These are phyloP conservation scores for Wakefieldia striispora DNA, from an alignment of 768 basidiomycete genomes.

Conservation along the genomic window DNA sequence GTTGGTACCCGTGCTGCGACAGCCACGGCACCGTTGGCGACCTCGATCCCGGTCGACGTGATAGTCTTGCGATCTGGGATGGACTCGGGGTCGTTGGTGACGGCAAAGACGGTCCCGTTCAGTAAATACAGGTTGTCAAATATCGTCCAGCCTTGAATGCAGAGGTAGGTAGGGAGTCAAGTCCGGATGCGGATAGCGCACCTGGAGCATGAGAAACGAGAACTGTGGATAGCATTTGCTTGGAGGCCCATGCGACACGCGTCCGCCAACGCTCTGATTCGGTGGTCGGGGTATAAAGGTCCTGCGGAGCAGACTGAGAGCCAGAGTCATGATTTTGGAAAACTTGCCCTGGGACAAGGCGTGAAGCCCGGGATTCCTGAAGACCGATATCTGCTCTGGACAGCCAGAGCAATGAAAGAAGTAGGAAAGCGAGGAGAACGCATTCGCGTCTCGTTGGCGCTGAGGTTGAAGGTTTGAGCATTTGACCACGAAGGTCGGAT, in stretches of 20 bases:
- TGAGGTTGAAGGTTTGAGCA: slow-evolving; percentile 25
- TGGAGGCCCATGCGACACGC: slow-evolving; percentile 39
- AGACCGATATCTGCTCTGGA: slow-evolving; percentile 23
- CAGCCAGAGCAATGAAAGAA: slow-evolving; percentile 48
- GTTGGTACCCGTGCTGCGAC: slow-evolving; percentile 65
- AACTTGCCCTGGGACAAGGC: slow-evolving; percentile 5
- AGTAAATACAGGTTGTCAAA: slow-evolving; percentile 79
- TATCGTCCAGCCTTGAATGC: slow-evolving; percentile 77
- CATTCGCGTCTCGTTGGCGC: slow-evolving; percentile 57
- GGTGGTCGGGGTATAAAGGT: slow-evolving; percentile 6
- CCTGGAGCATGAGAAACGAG: slow-evolving; percentile 78
- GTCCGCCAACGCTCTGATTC: slow-evolving; percentile 29
- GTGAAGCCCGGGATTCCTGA: slow-evolving; percentile 1
- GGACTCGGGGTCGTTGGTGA: slow-evolving; percentile 64
- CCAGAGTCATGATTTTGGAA: neutral
- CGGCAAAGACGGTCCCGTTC: slow-evolving; percentile 81
- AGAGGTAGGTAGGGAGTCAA: neutral
- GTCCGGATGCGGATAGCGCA: slow-evolving; percentile 19
- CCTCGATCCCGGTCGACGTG: slow-evolving; percentile 63
- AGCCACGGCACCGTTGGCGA: slow-evolving; percentile 56
- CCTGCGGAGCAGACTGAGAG: neutral
- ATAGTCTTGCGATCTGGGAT: slow-evolving; percentile 69
- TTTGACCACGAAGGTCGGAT: neutral
- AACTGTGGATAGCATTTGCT: slow-evolving; percentile 53
- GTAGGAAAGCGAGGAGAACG: slow-evolving; percentile 47